Evolutionary conservation across 805 yeast species (phyloP), one percentile per base, ranked within the genome.

Genomic region (Priceomyces fermenticarens): DNA sequence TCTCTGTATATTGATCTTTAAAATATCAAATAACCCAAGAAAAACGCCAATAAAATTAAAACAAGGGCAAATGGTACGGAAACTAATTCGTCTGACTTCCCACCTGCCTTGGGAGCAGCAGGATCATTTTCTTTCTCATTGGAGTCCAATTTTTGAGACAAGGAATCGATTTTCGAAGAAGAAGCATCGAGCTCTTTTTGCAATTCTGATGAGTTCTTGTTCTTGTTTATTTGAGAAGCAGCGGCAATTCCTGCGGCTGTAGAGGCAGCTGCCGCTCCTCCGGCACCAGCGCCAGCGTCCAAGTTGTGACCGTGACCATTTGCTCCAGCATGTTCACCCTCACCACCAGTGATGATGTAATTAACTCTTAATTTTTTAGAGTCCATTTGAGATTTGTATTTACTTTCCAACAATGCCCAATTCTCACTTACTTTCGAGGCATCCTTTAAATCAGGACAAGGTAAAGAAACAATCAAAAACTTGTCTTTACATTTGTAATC

Each of bases 401-500:
- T 75, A 28, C 75, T 59, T 60, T 84, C 90, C 58, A 88, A 73
- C 41, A 75, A 68, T n/a, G 84, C 57, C 97, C 97, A 89, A 53
- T 77, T 65, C 36, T 82, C 83, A 37, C 87, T 77, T 38, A 87
- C 83, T 52, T 62, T 71, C 20, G 75, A 56, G 32, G 76, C 69
- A 39, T 79, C 81, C 46, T 75, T 75, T 46, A 78, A 62, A 42
- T 73, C 77, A 12, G 85, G 81, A 45, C 88, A 79, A 36, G 96
- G 95, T 49, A 89, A 75, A 20, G 95, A 80, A 52, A 90, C 90
- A 45, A 93, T 81, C 56, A 91, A 78, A 63, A 93, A 93, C 70
- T 93, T 93, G 67, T 93, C 98, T 62, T 83, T 85, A 66, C 95
- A 85, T 65, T 83, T 84, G 67, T 75, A 80, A 57, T 81, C 88